Evolutionary conservation across 805 yeast genomes (phyloP).

Genomic region (Starmerella potacharoeniae): DNA sequence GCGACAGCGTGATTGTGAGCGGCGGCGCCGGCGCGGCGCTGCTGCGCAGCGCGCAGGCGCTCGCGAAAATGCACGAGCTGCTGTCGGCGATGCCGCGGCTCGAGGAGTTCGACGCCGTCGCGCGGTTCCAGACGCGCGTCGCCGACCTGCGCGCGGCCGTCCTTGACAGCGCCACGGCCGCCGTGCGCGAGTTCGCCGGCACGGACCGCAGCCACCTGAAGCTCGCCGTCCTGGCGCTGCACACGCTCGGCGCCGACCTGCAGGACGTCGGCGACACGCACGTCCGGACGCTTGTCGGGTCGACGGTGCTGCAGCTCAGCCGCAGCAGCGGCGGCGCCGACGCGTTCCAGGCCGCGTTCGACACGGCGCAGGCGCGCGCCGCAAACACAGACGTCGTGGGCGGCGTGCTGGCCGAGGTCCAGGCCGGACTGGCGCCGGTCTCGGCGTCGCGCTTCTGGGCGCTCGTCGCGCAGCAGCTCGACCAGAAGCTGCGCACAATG

Average conservation of each 20-base stretch:
- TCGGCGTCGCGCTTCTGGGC: slow-evolving; percentile 25
- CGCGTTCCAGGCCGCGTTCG: slow-evolving; percentile 8
- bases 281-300: slow-evolving; percentile 6
- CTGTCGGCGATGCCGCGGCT: slow-evolving; percentile 11
- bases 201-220: slow-evolving; percentile 5
- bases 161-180: slow-evolving; percentile 5
- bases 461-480: slow-evolving; percentile 27
- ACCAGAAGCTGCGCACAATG: slow-evolving; percentile 27
- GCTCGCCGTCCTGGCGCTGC: slow-evolving; percentile 10
- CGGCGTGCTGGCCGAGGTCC: neutral
- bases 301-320: slow-evolving; percentile 14
- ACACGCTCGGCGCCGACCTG: slow-evolving; percentile 8
- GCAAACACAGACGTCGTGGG: neutral
- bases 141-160: slow-evolving; percentile 12
- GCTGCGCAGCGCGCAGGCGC: slow-evolving; percentile 17
- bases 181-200: slow-evolving; percentile 6
- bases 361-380: slow-evolving; percentile 13
- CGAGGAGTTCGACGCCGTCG: slow-evolving; percentile 7
- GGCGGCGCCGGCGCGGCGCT: slow-evolving; percentile 11
- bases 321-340: slow-evolving; percentile 6
- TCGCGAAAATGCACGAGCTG: slow-evolving; percentile 5
- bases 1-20: slow-evolving; percentile 22
- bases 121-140: slow-evolving; percentile 6
- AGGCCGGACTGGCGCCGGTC: neutral
- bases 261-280: slow-evolving; percentile 3